A percentile compares a stretch with the other conserved stretches of the same genome.
phyloP scores from a whole-genome alignment of 768 basidiomycete genomes.

The Gymnopilus dilepis region DNA sequence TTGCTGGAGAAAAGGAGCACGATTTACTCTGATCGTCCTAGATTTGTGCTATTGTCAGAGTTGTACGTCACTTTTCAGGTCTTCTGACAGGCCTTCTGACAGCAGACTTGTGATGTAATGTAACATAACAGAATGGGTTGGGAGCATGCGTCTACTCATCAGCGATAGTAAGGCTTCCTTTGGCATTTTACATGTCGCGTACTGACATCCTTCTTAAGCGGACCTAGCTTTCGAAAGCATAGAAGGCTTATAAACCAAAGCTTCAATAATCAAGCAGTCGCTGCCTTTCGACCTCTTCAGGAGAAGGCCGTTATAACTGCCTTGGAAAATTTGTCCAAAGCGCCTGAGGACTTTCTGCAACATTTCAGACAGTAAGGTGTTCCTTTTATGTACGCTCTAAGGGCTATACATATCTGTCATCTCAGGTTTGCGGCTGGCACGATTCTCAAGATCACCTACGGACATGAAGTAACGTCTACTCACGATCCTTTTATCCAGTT shows the following conservation, averaged over 20 bases:
- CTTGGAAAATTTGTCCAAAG: conserved; percentile 43
- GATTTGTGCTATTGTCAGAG: conserved; percentile 52
- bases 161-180: conserved; percentile 46
- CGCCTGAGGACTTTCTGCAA: conserved; percentile 44
- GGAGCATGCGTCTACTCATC: conserved; percentile 51
- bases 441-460: conserved; percentile 55
- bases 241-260: conserved; percentile 54
- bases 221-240: conserved; percentile 57
- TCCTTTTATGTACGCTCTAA: no score
- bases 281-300: conserved; percentile 46
- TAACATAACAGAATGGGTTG: conserved; percentile 50
- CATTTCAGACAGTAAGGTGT: conserved; percentile 47
- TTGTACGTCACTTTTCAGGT: conserved; percentile 38
- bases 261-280: conserved; percentile 50
- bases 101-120: neutral
- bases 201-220: conserved; percentile 34
- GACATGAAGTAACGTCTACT: conserved; percentile 46
- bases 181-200: conserved; percentile 11
- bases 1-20: conserved; percentile 58
- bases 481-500: conserved; percentile 50
- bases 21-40: conserved; percentile 59
- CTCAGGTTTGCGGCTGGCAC: conserved; percentile 51
- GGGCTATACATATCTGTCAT: neutral
- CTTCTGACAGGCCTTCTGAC: neutral
- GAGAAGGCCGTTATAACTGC: conserved; percentile 47